Conservation (phyloP, 768 basidiomycete species). For the Phlegmacium glaucopus region DNA sequence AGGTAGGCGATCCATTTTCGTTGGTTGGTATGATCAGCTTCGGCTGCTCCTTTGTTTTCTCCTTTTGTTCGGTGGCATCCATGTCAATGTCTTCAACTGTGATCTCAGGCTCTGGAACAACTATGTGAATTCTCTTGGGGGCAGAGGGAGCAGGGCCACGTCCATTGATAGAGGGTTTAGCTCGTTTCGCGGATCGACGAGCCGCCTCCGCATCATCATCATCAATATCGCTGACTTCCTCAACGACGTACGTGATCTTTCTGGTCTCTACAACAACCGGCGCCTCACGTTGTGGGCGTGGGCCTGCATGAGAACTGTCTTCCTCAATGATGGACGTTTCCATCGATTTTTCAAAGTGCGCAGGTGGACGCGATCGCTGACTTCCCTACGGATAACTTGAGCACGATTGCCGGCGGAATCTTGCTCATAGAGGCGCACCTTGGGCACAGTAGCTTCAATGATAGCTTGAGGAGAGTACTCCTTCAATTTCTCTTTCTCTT, state of each 20-base stretch:
- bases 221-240: conserved; percentile 24
- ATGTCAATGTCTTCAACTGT: conserved; percentile 30
- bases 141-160: conserved; percentile 9
- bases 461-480: conserved; percentile 58
- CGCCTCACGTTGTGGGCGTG: conserved; percentile 10
- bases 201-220: conserved; percentile 35
- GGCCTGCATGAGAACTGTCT: conserved; percentile 1
- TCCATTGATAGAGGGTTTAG: conserved; percentile 36
- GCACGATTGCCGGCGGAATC: not conserved
- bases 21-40: conserved; percentile 5
- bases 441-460: conserved; percentile 76
- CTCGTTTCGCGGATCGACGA: conserved; percentile 44
- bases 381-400: conserved; percentile 51
- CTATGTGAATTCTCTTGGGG: not conserved
- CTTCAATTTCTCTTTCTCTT: conserved; percentile 24
- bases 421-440: conserved; percentile 36
- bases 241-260: conserved; percentile 22
- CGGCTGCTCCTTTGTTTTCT: conserved; percentile 8
- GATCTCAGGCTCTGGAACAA: conserved; percentile 14
- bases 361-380: conserved; percentile 73
- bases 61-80: conserved; percentile 8
- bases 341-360: conserved; percentile 41
- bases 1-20: conserved; percentile 1
- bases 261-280: conserved; percentile 10
- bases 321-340: conserved; percentile 4